These are phyloP conservation scores for Floccularia luteovirens DNA, from an alignment of 768 basidiomycete species.

Conservation along the genomic window DNA sequence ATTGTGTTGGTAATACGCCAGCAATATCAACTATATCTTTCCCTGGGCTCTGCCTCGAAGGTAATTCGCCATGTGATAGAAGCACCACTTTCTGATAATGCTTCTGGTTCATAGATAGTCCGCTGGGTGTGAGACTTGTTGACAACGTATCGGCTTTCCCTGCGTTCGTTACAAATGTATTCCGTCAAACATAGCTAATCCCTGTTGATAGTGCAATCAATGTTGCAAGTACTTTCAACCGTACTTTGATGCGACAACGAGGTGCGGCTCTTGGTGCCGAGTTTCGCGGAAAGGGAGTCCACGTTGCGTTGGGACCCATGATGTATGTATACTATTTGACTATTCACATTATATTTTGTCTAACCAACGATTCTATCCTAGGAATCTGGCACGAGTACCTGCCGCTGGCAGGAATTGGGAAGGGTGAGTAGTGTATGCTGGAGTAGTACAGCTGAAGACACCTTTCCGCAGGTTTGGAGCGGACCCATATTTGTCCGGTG, in stretches of 20 bases:
- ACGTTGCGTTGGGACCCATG: constrained; percentile 45
- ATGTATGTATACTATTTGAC: constrained; percentile 30
- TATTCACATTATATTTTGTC: background rate
- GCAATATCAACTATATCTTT: constrained; percentile 37
- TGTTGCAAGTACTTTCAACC: constrained; percentile 45
- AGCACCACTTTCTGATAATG: background rate
- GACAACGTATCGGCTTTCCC: constrained; percentile 43
- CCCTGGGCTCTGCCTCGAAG: constrained; percentile 44
- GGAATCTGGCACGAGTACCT: constrained; percentile 37
- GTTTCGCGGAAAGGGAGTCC: constrained; percentile 51
- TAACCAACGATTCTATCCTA: constrained; percentile 8
- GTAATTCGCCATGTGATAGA: constrained; percentile 11
- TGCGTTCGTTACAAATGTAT: constrained; percentile 21
- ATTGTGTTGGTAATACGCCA: constrained; percentile 45
- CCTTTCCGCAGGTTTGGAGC: constrained; percentile 30
- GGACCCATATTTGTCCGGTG: constrained; percentile 48
- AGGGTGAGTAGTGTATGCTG: constrained; percentile 20
- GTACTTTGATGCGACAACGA: constrained; percentile 47
- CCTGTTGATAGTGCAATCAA: constrained; percentile 36
- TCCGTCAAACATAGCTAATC: background rate
- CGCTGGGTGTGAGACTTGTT: constrained; percentile 41
- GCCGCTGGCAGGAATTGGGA: constrained; percentile 48
- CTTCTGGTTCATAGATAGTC: constrained; percentile 22
- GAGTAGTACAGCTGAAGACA: background rate
- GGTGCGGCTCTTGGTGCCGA: constrained; percentile 53